Conservation (phyloP, 164 flowering plant species). For the Houttuynia cordata region DNA sequence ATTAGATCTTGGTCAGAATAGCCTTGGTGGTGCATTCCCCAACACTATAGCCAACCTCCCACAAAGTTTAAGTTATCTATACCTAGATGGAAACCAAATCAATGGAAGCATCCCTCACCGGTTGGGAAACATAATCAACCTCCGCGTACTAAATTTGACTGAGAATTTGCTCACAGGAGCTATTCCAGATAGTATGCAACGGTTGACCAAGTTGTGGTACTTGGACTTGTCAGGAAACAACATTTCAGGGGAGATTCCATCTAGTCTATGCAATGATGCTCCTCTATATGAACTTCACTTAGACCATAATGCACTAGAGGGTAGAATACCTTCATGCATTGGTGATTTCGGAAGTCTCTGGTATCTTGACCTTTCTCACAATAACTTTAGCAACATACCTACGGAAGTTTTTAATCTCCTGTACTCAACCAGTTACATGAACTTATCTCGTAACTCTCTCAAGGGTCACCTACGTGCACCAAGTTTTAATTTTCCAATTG, state of each 20-base stretch:
- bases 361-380: not conserved
- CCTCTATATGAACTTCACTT: not conserved
- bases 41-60: no score
- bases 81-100: conserved; percentile 11
- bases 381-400: conserved; percentile 14
- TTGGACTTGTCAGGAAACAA: conserved; percentile 13
- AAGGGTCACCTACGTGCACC: conserved; percentile 20
- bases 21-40: no score
- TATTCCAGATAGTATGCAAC: conserved; percentile 18
- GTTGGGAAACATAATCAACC: conserved; percentile 19
- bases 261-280: conserved; percentile 16
- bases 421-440: conserved; percentile 7
- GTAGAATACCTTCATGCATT: conserved; percentile 4
- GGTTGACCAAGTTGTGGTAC: conserved; percentile 10
- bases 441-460: conserved; percentile 17
- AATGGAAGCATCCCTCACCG: conserved; percentile 22
- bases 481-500: no score
- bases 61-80: not conserved
- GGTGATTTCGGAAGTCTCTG: not conserved
- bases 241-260: conserved; percentile 16
- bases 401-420: conserved; percentile 14
- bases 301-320: not conserved
- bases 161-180: conserved; percentile 15
- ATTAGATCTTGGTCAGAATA: no score
- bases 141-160: conserved; percentile 4